Percentiles rank a stretch among this genome's conserved stretches.
phyloP scores from a whole-genome alignment of 176 grass and related monocot species.

The Paspalum vaginatum region DNA sequence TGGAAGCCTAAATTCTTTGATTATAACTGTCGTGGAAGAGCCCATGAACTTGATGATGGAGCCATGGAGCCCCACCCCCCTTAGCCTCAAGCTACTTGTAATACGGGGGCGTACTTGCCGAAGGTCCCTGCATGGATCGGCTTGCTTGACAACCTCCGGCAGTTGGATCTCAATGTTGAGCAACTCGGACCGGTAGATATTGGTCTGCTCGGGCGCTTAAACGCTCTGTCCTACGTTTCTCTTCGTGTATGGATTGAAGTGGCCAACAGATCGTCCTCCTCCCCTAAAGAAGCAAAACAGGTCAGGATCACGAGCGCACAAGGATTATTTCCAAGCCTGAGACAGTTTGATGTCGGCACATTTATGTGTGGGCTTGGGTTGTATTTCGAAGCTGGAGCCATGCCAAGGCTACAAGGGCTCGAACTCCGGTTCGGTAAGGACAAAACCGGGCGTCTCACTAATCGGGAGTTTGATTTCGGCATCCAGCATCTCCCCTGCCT shows the following conservation, averaged over 20 bases:
- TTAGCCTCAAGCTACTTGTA: background rate
- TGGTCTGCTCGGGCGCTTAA: background rate
- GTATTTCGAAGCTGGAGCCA: no score
- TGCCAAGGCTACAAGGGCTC: background rate
- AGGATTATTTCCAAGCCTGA: no score
- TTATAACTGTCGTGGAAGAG: background rate
- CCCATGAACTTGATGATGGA: background rate
- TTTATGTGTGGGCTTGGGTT: no score
- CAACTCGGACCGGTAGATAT: background rate
- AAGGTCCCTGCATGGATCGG: background rate
- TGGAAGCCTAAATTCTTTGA: background rate
- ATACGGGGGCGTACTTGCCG: background rate
- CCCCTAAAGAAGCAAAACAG: no score
- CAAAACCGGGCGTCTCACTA: background rate
- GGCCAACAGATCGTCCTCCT: background rate
- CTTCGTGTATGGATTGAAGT: background rate
- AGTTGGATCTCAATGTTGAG: background rate
- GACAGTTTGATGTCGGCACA: no score
- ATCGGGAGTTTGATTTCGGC: background rate
- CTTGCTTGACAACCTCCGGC: background rate
- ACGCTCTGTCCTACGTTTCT: background rate
- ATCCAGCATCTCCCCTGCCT: background rate
- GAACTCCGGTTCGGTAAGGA: rapidly evolving
- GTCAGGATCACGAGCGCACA: no score
- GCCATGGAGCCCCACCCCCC: background rate